Conservation (phyloP, 1,284 basidiomycete species). For the Boletus mariae region DNA sequence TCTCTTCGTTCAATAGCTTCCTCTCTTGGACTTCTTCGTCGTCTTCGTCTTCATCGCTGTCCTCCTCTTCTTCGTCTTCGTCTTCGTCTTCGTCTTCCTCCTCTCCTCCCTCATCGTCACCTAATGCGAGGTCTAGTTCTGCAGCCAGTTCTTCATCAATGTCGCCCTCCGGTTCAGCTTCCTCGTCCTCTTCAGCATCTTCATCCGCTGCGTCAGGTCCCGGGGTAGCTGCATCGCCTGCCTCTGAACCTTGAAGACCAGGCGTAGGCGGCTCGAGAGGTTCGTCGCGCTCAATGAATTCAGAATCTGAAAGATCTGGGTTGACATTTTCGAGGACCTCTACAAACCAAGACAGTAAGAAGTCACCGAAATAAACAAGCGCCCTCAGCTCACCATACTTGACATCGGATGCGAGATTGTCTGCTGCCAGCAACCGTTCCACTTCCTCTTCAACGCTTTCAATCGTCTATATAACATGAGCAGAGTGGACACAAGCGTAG, state of each 20-base stretch:
- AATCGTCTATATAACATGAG: slow-evolving; percentile 62
- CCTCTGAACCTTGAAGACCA: slow-evolving; percentile 54
- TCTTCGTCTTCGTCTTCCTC: slow-evolving; percentile 63
- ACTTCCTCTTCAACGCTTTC: slow-evolving; percentile 98
- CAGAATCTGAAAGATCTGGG: slow-evolving; percentile 82
- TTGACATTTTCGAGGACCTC: slow-evolving; percentile 82
- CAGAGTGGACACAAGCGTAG: background rate
- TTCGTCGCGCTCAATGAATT: slow-evolving; percentile 71
- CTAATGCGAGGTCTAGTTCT: slow-evolving; percentile 68
- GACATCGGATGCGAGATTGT: slow-evolving; percentile 77
- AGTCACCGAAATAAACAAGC: background rate
- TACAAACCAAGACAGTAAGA: slow-evolving; percentile 27
- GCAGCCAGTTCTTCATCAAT: slow-evolving; percentile 78
- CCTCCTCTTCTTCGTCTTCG: slow-evolving; percentile 65
- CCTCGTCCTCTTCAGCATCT: slow-evolving; percentile 59
- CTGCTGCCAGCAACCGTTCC: slow-evolving; percentile 85
- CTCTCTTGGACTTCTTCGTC: slow-evolving; percentile 70
- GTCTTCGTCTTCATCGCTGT: slow-evolving; percentile 70
- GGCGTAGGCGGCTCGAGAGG: slow-evolving; percentile 62
- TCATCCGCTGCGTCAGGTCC: slow-evolving; percentile 51
- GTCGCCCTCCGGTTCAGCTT: slow-evolving; percentile 55
- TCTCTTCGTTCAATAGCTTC: slow-evolving; percentile 84
- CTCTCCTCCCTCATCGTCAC: slow-evolving; percentile 60
- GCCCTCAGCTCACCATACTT: slow-evolving; percentile 58
- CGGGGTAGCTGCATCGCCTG: slow-evolving; percentile 59